phyloP scores from a whole-genome alignment of 805 yeast genomes.

The Cyberlindnera americana region DNA sequence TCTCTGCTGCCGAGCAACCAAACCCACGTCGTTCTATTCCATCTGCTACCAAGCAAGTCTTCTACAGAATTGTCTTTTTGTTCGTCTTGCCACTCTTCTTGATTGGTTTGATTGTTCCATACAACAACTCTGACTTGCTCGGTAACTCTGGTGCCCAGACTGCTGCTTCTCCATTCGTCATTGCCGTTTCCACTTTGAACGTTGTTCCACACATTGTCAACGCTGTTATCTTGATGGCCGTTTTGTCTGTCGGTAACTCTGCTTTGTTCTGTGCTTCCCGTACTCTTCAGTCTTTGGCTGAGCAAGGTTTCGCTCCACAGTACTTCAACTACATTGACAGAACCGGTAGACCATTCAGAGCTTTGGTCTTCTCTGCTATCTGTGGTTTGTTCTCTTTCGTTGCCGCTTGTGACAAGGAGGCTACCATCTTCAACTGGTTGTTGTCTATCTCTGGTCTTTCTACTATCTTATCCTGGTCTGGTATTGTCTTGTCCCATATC shows the following conservation, averaged over 20 bases:
- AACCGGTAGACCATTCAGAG: slow-evolving; percentile 56
- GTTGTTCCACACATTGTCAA: slow-evolving; percentile 72
- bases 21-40: slow-evolving; percentile 60
- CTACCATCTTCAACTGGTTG: slow-evolving; percentile 60
- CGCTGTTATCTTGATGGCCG: slow-evolving; percentile 69
- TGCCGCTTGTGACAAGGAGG: slow-evolving; percentile 59
- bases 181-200: slow-evolving; percentile 58
- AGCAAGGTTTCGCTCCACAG: slow-evolving; percentile 66
- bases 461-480: slow-evolving; percentile 59
- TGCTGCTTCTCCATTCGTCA: slow-evolving; percentile 69
- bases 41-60: slow-evolving; percentile 60
- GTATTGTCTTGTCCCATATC: slow-evolving; percentile 53
- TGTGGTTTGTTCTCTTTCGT: slow-evolving; percentile 64
- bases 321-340: slow-evolving; percentile 50
- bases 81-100: slow-evolving; percentile 51
- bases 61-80: slow-evolving; percentile 60
- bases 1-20: slow-evolving; percentile 64
- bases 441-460: slow-evolving; percentile 59
- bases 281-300: slow-evolving; percentile 63
- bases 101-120: slow-evolving; percentile 61
- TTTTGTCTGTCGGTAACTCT: slow-evolving; percentile 73
- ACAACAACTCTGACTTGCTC: slow-evolving; percentile 44
- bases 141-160: slow-evolving; percentile 50
- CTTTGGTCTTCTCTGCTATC: slow-evolving; percentile 47
- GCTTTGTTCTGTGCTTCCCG: slow-evolving; percentile 73